Base-by-base conservation (phyloP, 2,329 filamentous ascomycete species). In the Huntiella bhutanensis region DNA sequence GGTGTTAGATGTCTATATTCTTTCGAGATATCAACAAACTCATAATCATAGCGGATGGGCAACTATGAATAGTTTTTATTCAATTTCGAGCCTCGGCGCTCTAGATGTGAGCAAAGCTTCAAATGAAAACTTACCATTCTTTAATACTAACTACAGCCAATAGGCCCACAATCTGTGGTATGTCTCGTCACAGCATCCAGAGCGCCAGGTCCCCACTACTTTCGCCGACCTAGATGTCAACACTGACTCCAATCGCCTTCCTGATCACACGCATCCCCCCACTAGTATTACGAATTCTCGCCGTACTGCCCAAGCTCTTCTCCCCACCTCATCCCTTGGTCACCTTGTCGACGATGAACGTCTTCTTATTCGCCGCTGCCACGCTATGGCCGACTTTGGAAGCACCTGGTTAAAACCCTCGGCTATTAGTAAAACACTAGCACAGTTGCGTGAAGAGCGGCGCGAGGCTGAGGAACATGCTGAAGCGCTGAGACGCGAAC, bases 361-460 rank as follows among this genome's bases (percentile, higher is more conserved):
- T 51, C 72, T 77, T 49, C 71, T 92, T 52, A 73, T 79, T 46
- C 72, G 80, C 6, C 83, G 88, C 41, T 85, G 87, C 56, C 64
- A 75, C 41, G 85, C 88, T 53, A 80, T 96, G 28, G 75, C 81
- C 41, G 82, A 86, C 56, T 95, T 92, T 58, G 91, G 91, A 50
- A 82, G 79, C 53, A 74, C 73, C 39, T 98, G 91, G 91, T 78
- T 98, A 47, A 82, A 81, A 49, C 91, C 91, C 0, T 86, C 85
- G 0, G 91, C 88, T 5, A 71, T 94, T 47, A 61, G 76, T 48
- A 98, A 96, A 68, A 94, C 88, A 1, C 75, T 94, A 50, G 80
- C 92, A 58, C 86, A 92, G 52, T 75, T 86, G 63, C 79, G 82
- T 37, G 91, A 98, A 62, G 91, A 98, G 64, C 77, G 80, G 53